phyloP scores from a whole-genome alignment of 73 alveolate species.

The Tetrahymena elliotti region DNA sequence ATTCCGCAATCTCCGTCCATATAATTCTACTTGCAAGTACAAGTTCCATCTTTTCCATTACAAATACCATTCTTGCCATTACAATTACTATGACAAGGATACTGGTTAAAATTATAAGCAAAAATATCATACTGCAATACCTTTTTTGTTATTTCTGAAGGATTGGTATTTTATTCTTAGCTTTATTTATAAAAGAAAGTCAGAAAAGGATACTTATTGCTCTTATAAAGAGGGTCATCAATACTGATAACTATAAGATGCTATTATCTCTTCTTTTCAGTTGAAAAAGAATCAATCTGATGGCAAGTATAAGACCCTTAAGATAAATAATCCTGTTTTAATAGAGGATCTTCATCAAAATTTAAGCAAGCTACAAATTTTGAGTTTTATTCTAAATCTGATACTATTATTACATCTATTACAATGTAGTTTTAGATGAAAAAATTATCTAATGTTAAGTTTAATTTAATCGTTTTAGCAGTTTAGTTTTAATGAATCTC shows the following conservation, averaged over 20 bases:
- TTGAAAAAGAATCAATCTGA: background rate
- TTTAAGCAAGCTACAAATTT: background rate
- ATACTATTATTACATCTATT: background rate
- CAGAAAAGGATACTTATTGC: background rate
- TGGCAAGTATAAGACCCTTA: background rate
- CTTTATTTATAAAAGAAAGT: background rate
- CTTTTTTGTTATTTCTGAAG: background rate
- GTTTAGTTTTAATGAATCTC: background rate
- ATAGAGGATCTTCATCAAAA: background rate
- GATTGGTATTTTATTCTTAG: background rate
- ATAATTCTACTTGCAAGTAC: background rate
- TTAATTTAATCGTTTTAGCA: background rate
- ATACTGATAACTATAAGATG: background rate
- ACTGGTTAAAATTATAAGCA: background rate
- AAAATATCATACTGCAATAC: background rate
- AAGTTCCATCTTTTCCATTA: background rate
- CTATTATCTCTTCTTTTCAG: background rate
- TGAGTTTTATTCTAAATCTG: background rate
- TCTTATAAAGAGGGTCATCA: background rate
- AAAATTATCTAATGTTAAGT: background rate
- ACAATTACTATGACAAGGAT: background rate
- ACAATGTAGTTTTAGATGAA: background rate
- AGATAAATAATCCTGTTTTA: background rate
- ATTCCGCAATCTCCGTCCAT: background rate
- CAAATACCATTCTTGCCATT: background rate